Percentiles rank a stretch among this genome's conserved stretches.
phyloP scores from a whole-genome alignment of 73 alveolate species.

The Blepharisma japonicum region DNA sequence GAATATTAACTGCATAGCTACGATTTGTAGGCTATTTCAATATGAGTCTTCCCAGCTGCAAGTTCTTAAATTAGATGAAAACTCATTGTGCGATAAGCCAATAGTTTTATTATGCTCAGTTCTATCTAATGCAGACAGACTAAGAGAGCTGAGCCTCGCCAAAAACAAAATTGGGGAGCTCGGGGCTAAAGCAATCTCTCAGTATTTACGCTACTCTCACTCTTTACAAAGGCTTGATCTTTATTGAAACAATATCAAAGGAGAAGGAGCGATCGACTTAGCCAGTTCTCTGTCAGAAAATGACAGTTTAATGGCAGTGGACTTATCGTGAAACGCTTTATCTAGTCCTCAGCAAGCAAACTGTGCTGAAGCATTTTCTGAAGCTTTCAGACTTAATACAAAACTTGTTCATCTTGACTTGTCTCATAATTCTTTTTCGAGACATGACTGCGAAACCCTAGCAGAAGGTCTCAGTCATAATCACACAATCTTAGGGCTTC shows the following conservation, averaged over 20 bases:
- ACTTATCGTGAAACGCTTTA: background rate
- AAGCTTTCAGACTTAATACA: slow-evolving; percentile 5
- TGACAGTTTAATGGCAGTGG: background rate
- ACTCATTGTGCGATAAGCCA: background rate
- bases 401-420: slow-evolving; percentile 3
- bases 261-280: slow-evolving; percentile 9
- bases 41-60: background rate
- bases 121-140: background rate
- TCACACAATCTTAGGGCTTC: background rate
- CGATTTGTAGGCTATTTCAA: background rate
- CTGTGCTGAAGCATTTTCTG: background rate
- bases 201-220: background rate
- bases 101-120: background rate
- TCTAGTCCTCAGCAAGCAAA: background rate
- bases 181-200: background rate
- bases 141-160: background rate
- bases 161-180: background rate
- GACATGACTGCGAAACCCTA: background rate
- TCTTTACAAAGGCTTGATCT: slow-evolving; percentile 8
- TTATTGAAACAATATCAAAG: slow-evolving; percentile 1
- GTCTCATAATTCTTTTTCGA: background rate
- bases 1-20: background rate
- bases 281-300: background rate
- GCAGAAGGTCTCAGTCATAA: background rate
- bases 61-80: background rate